A percentile compares a stretch with the other conserved stretches of the same genome.
Evolutionary conservation across 164 flowering plant genomes (phyloP).

Genomic region (Protea cynaroides): DNA sequence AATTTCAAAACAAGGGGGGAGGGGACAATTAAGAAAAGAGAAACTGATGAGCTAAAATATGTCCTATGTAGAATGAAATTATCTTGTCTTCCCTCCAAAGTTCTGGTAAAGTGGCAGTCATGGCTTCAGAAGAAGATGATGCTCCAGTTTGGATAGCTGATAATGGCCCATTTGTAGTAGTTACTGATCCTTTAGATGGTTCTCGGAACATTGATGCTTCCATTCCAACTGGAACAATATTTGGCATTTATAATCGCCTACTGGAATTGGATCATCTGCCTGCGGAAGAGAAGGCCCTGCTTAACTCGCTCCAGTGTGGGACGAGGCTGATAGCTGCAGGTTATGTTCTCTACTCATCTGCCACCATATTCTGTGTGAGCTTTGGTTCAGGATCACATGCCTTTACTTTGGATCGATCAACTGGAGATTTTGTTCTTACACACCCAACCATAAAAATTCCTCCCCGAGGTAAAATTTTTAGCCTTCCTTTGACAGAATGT

Average conservation of each 20-base stretch:
- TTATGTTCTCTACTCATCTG: constrained; percentile 94
- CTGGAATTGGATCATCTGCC: constrained; percentile 73
- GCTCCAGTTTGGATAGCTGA: constrained; percentile 73
- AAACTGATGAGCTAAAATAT: constrained; percentile 6
- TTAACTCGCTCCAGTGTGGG: constrained; percentile 93
- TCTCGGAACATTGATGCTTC: constrained; percentile 96
- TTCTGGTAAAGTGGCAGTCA: constrained; percentile 87
- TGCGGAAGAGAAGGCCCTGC: constrained; percentile 59
- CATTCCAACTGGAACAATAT: constrained; percentile 95
- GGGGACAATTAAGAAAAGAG: neutral
- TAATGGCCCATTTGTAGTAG: constrained; percentile 89
- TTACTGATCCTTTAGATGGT: constrained; percentile 92
- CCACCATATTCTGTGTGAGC: constrained; percentile 78
- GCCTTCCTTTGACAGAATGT: neutral
- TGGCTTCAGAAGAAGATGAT: constrained; percentile 97
- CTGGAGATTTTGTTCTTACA: constrained; percentile 91
- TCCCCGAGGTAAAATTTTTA: constrained; percentile 57
- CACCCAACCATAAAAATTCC: constrained; percentile 80
- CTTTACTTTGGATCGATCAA: constrained; percentile 78
- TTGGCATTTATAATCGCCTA: constrained; percentile 82
- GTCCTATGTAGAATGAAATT: constrained; percentile 73
- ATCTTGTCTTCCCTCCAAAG: constrained; percentile 64
- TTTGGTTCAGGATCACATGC: constrained; percentile 93
- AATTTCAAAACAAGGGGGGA: neutral
- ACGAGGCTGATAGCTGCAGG: constrained; percentile 72